Conservation (phyloP, 352 stramenopile species). For the Globisporangium takayamanum region DNA sequence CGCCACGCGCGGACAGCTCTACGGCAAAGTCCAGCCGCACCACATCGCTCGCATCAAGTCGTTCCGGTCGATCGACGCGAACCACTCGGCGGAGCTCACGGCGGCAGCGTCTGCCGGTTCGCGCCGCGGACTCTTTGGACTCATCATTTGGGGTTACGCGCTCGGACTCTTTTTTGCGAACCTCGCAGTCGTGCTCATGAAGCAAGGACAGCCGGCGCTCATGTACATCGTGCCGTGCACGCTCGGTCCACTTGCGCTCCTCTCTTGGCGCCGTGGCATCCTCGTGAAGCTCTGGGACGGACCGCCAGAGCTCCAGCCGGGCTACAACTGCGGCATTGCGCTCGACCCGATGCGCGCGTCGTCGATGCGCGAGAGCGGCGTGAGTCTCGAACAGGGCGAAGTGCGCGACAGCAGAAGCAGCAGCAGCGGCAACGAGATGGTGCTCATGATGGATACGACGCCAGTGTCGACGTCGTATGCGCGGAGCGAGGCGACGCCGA, state of each 20-base stretch:
- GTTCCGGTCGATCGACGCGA: slow-evolving; percentile 13
- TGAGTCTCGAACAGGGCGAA: slow-evolving; percentile 22
- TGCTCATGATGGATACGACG: slow-evolving; percentile 34
- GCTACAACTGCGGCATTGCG: slow-evolving; percentile 2
- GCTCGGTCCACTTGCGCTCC: slow-evolving; percentile 73
- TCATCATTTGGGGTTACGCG: slow-evolving; percentile 92
- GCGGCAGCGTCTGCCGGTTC: slow-evolving; percentile 18
- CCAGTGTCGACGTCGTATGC: slow-evolving; percentile 40
- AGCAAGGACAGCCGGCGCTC: slow-evolving; percentile 91
- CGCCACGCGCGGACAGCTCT: slow-evolving; percentile 60
- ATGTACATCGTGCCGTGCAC: slow-evolving; percentile 95
- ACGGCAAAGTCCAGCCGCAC: slow-evolving; percentile 47
- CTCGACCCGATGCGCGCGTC: slow-evolving; percentile 3
- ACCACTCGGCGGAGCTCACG: slow-evolving; percentile 31
- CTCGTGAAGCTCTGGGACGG: slow-evolving; percentile 87
- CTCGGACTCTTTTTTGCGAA: slow-evolving; percentile 93
- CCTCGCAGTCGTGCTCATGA: slow-evolving; percentile 88
- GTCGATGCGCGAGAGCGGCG: slow-evolving; percentile 15
- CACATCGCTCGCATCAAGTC: slow-evolving; percentile 35
- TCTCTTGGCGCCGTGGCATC: slow-evolving; percentile 79
- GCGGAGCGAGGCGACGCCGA: slow-evolving; percentile 29
- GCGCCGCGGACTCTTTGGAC: slow-evolving; percentile 55
- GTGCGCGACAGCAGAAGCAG: slow-evolving; percentile 21
- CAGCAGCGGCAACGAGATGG: slow-evolving; percentile 24
- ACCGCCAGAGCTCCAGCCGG: slow-evolving; percentile 49